These are phyloP conservation scores for Collariella sp. DNA, from an alignment of 495 filamentous ascomycete genomes.

Conservation along the genomic window DNA sequence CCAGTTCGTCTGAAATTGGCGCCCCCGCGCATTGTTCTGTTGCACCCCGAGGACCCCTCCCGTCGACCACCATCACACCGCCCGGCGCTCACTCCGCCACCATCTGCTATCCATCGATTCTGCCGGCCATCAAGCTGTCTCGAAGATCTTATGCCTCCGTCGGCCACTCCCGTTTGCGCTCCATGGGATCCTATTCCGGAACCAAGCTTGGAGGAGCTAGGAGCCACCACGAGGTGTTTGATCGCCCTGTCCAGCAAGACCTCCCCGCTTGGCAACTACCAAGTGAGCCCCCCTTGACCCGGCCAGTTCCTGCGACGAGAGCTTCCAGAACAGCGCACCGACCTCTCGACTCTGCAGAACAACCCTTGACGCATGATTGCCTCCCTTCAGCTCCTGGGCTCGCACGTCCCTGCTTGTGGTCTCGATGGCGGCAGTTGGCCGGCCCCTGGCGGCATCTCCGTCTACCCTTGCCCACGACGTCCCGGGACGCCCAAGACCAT, in stretches of 20 bases:
- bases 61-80: background rate
- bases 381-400: background rate
- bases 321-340: constrained; percentile 13
- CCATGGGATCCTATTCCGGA: no score
- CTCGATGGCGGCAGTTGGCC: background rate
- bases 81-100: no score
- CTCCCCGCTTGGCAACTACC: constrained; percentile 2
- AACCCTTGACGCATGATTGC: constrained; percentile 16
- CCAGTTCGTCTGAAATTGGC: background rate
- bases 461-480: background rate
- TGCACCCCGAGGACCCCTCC: background rate
- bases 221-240: constrained; percentile 21
- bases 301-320: background rate
- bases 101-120: no score
- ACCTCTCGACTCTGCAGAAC: background rate
- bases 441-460: background rate
- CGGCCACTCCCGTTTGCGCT: background rate
- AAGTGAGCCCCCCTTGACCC: background rate
- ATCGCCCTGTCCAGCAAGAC: constrained; percentile 13
- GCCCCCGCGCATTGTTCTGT: background rate
- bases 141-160: background rate
- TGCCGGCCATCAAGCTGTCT: no score
- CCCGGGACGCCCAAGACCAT: background rate
- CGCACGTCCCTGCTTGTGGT: background rate
- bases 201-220: no score